Conservation (phyloP, 2,329 filamentous ascomycete species). For the Endocalyx cinctus region DNA sequence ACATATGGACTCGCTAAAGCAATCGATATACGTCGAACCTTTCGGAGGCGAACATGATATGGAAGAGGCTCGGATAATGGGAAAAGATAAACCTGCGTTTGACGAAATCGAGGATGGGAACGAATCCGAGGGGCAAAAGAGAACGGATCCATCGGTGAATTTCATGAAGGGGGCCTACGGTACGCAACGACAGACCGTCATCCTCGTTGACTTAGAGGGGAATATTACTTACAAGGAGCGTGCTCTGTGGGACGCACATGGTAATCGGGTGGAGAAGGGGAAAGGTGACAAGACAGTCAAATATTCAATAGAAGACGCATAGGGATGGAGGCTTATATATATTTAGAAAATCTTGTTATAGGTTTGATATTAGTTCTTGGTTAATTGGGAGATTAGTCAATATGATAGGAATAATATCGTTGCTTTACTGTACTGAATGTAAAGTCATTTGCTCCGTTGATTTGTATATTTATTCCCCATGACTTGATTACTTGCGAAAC, state of each 20-base stretch:
- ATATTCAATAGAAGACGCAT: constrained; percentile 48
- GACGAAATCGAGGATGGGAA: constrained; percentile 32
- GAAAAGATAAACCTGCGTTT: constrained; percentile 32
- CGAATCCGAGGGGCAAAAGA: constrained; percentile 30
- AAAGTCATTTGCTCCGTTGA: no score
- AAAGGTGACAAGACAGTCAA: constrained; percentile 51
- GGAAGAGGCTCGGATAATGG: constrained; percentile 35
- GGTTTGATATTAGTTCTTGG: background rate
- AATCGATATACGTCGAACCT: constrained; percentile 58
- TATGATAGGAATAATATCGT: no score
- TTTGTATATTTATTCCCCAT: no score
- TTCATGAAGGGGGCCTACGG: constrained; percentile 60
- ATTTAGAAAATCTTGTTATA: no score
- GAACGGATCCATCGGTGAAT: constrained; percentile 33
- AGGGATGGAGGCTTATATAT: constrained; percentile 3
- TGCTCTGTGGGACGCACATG: constrained; percentile 55
- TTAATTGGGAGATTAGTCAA: background rate
- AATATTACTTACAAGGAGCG: constrained; percentile 57
- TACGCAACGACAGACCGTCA: constrained; percentile 59
- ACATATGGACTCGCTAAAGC: constrained; percentile 47
- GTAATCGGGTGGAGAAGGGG: constrained; percentile 48
- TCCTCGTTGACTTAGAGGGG: constrained; percentile 60
- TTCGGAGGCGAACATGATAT: constrained; percentile 50
- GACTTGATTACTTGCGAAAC: no score
- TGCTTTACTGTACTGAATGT: no score